Conservation (phyloP, 257 asterid genomes). For the Galeopsis tetrahit region DNA sequence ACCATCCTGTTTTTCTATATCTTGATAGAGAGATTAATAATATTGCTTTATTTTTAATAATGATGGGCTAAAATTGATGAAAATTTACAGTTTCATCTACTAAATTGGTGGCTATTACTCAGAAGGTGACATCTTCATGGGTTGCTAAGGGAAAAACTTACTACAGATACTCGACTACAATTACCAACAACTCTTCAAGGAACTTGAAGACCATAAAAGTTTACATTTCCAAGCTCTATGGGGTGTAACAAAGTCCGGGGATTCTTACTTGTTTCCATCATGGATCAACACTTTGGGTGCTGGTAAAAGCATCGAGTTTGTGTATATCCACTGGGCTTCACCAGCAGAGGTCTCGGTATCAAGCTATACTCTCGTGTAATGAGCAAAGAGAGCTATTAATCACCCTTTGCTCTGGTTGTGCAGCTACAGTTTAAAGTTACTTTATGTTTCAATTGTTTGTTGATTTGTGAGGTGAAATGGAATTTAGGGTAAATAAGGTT, state of each 20-base stretch:
- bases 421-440: constrained; percentile 50
- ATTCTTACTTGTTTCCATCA: constrained; percentile 76
- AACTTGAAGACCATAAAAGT: constrained; percentile 72
- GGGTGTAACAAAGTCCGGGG: constrained; percentile 82
- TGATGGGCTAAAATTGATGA: constrained; percentile 6
- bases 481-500: constrained; percentile 51
- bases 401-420: constrained; percentile 52
- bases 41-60: background rate
- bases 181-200: constrained; percentile 81
- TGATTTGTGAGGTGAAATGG: constrained; percentile 55
- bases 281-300: constrained; percentile 77
- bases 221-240: constrained; percentile 70
- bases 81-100: constrained; percentile 50
- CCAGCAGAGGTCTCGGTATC: constrained; percentile 81
- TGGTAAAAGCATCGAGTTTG: constrained; percentile 90
- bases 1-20: constrained; percentile 8
- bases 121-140: constrained; percentile 75
- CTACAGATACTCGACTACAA: constrained; percentile 72
- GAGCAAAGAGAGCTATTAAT: constrained; percentile 16
- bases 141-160: constrained; percentile 63
- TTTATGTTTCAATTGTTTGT: constrained; percentile 44
- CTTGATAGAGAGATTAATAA: background rate
- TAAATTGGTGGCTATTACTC: constrained; percentile 51
- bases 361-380: constrained; percentile 67
- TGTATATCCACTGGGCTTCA: constrained; percentile 83